Evolutionary conservation across 2,329 filamentous ascomycete genomes (phyloP).

Genomic region (Paracamarosporium sp.): DNA sequence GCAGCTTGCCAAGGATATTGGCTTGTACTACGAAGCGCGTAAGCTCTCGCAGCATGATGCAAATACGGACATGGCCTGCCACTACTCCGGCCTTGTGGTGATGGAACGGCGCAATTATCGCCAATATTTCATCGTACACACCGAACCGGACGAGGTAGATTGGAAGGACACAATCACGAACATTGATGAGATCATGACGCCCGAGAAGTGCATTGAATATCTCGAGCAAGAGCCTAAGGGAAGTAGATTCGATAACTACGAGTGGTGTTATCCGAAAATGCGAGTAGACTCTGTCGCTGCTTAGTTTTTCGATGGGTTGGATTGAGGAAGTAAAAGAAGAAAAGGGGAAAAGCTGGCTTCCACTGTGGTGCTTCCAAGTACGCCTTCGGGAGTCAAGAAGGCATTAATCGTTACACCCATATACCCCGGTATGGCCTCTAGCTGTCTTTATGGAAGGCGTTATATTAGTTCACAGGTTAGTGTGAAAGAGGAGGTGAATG

Average conservation of each 20-base stretch:
- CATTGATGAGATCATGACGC: slow-evolving; percentile 37
- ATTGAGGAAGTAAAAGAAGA: too few relatives aligned
- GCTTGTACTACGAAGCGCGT: slow-evolving; percentile 33
- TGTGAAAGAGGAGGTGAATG: too few relatives aligned
- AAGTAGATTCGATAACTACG: slow-evolving; percentile 36
- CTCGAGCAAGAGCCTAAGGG: slow-evolving; percentile 23
- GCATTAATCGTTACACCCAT: too few relatives aligned
- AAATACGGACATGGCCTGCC: slow-evolving; percentile 29
- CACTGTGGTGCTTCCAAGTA: too few relatives aligned
- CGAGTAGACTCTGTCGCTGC: neutral
- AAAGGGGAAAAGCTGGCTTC: too few relatives aligned
- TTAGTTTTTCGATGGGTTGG: neutral
- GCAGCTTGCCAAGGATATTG: slow-evolving; percentile 14
- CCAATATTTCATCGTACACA: slow-evolving; percentile 41
- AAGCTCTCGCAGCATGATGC: slow-evolving; percentile 28
- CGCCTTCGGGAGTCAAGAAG: too few relatives aligned
- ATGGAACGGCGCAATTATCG: slow-evolving; percentile 34
- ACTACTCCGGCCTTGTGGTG: slow-evolving; percentile 31
- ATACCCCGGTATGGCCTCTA: too few relatives aligned
- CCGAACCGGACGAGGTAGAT: slow-evolving; percentile 22
- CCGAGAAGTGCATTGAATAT: slow-evolving; percentile 32
- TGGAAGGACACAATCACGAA: slow-evolving; percentile 33
- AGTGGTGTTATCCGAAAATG: slow-evolving; percentile 25
- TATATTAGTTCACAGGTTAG: too few relatives aligned
- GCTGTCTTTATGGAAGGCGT: too few relatives aligned